Conservation (phyloP, 345 rosid genomes). For the Laguncularia racemosa region DNA sequence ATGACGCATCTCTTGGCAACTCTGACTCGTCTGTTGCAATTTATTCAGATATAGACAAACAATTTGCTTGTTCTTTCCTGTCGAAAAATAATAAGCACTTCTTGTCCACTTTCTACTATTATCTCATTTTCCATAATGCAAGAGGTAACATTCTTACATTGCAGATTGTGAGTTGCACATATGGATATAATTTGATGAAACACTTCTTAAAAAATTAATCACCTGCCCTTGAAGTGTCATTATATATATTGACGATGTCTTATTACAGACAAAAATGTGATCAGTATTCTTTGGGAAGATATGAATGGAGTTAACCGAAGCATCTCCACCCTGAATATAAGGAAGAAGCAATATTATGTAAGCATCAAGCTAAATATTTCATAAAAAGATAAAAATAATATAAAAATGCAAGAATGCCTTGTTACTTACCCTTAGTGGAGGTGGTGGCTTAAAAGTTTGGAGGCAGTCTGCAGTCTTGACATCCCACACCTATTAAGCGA, state of each 20-base stretch:
- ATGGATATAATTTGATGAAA: background rate
- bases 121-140: no score
- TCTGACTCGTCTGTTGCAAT: no score
- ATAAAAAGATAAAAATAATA: conserved; percentile 4
- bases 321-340: conserved; percentile 79
- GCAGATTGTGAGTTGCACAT: background rate
- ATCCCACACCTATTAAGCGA: conserved; percentile 75
- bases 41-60: no score
- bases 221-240: conserved; percentile 99
- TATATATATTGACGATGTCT: conserved; percentile 78
- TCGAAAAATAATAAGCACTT: no score
- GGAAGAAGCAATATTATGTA: conserved; percentile 11
- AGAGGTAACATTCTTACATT: no score
- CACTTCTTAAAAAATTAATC: background rate
- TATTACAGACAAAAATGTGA: conserved; percentile 89
- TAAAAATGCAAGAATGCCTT: conserved; percentile 5
- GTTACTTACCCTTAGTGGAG: conserved; percentile 68
- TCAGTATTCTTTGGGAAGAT: conserved; percentile 82
- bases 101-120: no score
- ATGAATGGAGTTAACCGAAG: conserved; percentile 96
- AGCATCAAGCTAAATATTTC: conserved; percentile 2
- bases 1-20: no score
- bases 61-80: no score
- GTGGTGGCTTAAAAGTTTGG: conserved; percentile 93
- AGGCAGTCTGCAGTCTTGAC: conserved; percentile 89